These are phyloP conservation scores for Melastoma malabathricum DNA, from an alignment of 345 rosid genomes.

Conservation along the genomic window DNA sequence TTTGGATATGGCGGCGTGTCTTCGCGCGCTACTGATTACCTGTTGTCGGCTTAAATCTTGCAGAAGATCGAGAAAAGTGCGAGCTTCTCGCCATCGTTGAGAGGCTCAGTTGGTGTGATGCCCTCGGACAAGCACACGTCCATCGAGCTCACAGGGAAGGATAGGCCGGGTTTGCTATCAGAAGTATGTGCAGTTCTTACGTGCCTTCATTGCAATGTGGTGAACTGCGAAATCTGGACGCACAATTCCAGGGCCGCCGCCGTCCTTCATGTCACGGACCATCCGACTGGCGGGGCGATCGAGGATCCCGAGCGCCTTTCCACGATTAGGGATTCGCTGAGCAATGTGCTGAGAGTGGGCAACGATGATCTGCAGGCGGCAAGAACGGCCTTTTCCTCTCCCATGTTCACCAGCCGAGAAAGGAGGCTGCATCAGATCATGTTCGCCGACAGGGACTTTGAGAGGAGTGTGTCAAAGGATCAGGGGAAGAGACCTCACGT, in stretches of 20 bases:
- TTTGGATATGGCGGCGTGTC: not conserved
- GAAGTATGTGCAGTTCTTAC: conserved; percentile 89
- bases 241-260: conserved; percentile 93
- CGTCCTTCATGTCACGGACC: conserved; percentile 63
- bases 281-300: conserved; percentile 41
- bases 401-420: conserved; percentile 44
- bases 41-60: not conserved
- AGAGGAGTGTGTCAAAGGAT: too few relatives aligned
- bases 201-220: conserved; percentile 71
- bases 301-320: conserved; percentile 54
- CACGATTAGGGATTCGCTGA: conserved; percentile 43
- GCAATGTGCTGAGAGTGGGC: conserved; percentile 47
- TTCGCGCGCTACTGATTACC: not conserved
- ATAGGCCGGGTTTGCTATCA: conserved; percentile 80
- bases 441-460: too few relatives aligned
- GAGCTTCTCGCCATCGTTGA: conserved; percentile 36
- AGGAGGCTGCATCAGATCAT: conserved; percentile 59
- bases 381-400: conserved; percentile 47
- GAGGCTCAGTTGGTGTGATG: conserved; percentile 66
- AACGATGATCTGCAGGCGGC: conserved; percentile 44
- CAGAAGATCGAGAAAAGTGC: conserved; percentile 77
- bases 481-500: conserved; percentile 31
- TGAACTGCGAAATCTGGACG: conserved; percentile 88
- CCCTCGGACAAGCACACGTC: conserved; percentile 69
- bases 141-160: conserved; percentile 70